Evolutionary conservation across 192 early-diverging fungal species (phyloP).

Genomic region (Podochytrium sp.): DNA sequence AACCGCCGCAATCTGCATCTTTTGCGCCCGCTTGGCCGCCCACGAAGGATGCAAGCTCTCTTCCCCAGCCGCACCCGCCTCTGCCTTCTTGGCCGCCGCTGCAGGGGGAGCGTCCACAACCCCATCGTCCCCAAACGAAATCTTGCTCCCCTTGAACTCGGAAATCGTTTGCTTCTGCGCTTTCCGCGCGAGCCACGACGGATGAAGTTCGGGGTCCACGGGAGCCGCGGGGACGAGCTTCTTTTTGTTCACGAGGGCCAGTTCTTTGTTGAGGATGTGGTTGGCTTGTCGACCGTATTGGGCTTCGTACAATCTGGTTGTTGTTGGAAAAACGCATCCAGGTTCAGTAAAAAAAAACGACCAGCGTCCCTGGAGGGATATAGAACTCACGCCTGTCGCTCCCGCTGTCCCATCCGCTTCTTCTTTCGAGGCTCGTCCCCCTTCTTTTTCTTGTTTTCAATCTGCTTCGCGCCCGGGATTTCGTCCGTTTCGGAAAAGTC

Average conservation of each 20-base stretch:
- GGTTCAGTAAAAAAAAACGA: slow-evolving; percentile 2
- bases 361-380: neutral
- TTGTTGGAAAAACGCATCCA: neutral
- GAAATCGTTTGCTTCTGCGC: slow-evolving; percentile 20
- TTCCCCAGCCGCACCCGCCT: neutral
- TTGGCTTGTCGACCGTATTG: slow-evolving; percentile 45
- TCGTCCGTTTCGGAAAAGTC: slow-evolving; percentile 25
- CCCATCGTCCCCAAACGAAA: slow-evolving; percentile 5
- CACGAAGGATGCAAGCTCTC: slow-evolving; percentile 16
- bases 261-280: slow-evolving; percentile 32
- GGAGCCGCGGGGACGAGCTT: neutral
- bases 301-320: slow-evolving; percentile 38
- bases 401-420: slow-evolving; percentile 50
- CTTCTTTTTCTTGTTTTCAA: neutral
- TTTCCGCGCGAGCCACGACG: slow-evolving; percentile 28
- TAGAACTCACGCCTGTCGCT: slow-evolving; percentile 43
- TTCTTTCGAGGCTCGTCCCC: slow-evolving; percentile 32
- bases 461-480: neutral
- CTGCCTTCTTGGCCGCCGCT: slow-evolving; percentile 7
- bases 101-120: neutral
- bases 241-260: slow-evolving; percentile 19
- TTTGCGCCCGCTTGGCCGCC: slow-evolving; percentile 25
- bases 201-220: slow-evolving; percentile 8
- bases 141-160: slow-evolving; percentile 15
- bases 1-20: slow-evolving; percentile 11